Evolutionary conservation across 2,329 filamentous ascomycete genomes (phyloP), one percentile per base, ranked within the genome.

Genomic region (Cercospora sp.): DNA sequence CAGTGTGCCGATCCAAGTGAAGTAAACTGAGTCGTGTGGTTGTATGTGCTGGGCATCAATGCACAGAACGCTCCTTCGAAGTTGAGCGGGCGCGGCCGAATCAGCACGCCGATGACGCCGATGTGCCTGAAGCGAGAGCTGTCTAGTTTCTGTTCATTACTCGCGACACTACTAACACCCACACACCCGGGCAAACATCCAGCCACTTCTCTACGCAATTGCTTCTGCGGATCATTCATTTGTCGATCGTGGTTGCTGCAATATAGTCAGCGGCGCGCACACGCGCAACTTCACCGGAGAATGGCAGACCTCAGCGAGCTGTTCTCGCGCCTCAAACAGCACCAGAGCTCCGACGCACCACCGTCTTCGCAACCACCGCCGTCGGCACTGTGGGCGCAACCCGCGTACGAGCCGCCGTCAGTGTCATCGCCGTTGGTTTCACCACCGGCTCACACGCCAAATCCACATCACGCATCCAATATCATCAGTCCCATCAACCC

Each of bases 391-490:
- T 67, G 66, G 66, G 61, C 61, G 9, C 62, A 51, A 40, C 49
- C 55, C 12, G 28, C 78, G 57, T 86, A 88, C 73, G 85, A 85
- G 66, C 83, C 84, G 69, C 85, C 87, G 40, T 84, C 84, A 18
- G 85, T 88, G 32, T 86, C 87, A 13, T 88, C 87, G 51, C 84
- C 86, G 40, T 77, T 88, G 64, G 85, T 85, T 74, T 88, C 86
- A 53, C 87, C 87, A 61, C 83, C 84, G 9, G 81, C 81, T 18
- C 78, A 80, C 68, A 85, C 84, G 66, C 84, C 84, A 26, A 85
- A 86, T 59, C 86, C 87, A 66, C 84, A 85, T 66, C 85, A 88
- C 76, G 79, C 81, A 49, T 87, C 86, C 66, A 85, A 85, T 70
- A 81, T 89, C 73, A 82, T 89, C 77, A 89, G 87, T 75, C 87